Evolutionary conservation across 176 grass and related monocot genomes (phyloP).

Genomic region (Saccharum officinarum): DNA sequence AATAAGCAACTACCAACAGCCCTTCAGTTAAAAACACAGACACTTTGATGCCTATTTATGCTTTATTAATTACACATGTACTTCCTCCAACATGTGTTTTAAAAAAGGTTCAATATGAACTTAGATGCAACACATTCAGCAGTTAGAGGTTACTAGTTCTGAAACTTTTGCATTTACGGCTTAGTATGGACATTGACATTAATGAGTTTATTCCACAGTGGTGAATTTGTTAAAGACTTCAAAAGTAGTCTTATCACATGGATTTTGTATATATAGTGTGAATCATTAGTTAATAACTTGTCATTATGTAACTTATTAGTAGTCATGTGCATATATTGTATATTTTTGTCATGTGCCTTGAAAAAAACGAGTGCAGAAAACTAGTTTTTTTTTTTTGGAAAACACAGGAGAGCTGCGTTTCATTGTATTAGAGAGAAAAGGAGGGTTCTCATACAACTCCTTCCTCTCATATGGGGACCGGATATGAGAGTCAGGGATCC

Average conservation of each 20-base stretch:
- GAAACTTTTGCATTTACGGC: background rate
- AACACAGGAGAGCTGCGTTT: too few species aligned
- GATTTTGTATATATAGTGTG: background rate
- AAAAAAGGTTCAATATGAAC: background rate
- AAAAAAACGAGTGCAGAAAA: background rate
- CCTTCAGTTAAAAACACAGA: too few species aligned
- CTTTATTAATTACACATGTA: background rate
- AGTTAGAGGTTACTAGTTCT: background rate
- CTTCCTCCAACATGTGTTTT: background rate
- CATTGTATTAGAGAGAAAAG: too few species aligned
- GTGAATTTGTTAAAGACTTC: background rate
- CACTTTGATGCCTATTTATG: constrained; percentile 1
- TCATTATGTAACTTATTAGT: background rate
- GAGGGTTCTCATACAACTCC: too few species aligned
- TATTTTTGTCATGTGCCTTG: background rate
- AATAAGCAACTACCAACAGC: background rate
- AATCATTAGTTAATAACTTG: background rate
- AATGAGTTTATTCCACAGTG: background rate
- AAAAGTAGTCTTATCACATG: background rate
- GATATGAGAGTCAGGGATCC: too few species aligned
- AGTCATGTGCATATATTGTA: background rate
- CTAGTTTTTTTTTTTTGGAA: background rate
- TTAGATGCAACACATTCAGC: background rate
- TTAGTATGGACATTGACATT: background rate
- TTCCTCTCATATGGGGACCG: too few species aligned